Evolutionary conservation across 306 rosid genomes (phyloP).

Genomic region (Gastrolobium bilobum): DNA sequence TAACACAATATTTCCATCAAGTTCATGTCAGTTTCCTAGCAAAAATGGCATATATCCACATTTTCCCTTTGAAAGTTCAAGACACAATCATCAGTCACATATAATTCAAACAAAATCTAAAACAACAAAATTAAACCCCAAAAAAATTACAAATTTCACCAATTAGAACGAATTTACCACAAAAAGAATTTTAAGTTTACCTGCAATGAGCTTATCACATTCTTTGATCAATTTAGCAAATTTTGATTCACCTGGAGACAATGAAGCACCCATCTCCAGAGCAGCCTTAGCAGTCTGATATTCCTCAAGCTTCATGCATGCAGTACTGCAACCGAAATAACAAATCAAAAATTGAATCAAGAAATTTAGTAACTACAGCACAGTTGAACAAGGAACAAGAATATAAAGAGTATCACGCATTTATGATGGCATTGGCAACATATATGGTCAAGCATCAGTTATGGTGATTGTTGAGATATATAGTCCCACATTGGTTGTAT

Average conservation of each 20-base stretch:
- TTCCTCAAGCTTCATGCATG: constrained; percentile 90
- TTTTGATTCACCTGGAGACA: constrained; percentile 66
- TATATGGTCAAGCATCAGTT: no score
- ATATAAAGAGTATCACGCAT: not conserved
- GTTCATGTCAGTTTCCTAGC: constrained; percentile 33
- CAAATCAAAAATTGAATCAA: not conserved
- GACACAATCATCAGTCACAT: constrained; percentile 4
- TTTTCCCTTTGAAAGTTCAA: constrained; percentile 25
- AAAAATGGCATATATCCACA: constrained; percentile 16
- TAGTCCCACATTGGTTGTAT: no score
- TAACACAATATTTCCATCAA: constrained; percentile 46
- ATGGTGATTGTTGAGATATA: no score
- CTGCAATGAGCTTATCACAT: constrained; percentile 76
- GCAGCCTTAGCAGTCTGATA: constrained; percentile 90
- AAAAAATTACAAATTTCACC: constrained; percentile 5
- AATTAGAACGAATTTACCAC: constrained; percentile 24
- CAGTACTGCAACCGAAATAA: constrained; percentile 61
- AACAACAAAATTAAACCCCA: not conserved
- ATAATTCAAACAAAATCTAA: constrained; percentile 8
- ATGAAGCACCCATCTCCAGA: constrained; percentile 72
- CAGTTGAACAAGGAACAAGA: not conserved
- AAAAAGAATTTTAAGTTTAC: constrained; percentile 49
- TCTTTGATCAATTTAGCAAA: constrained; percentile 67
- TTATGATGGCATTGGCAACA: no score
- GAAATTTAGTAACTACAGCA: constrained; percentile 6